Base-by-base conservation (phyloP, 371 early-diverging fungal genomes). In the Rhizopus sp. region DNA sequence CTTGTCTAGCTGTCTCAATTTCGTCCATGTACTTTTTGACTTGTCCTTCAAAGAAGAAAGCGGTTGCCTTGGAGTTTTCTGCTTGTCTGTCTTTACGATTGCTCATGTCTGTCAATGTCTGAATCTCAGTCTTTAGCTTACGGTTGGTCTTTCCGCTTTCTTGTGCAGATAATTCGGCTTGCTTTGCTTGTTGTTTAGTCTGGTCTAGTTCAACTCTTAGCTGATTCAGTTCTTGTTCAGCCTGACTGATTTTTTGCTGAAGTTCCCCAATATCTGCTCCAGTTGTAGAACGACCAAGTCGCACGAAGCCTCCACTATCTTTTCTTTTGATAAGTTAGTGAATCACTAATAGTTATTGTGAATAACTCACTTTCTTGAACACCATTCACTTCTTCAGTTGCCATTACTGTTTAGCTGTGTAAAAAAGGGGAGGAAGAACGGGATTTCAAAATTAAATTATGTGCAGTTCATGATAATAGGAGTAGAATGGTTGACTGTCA, bases 21-120 rank as follows among this genome's bases (percentile, higher is more conserved):
- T 79, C 80, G 39, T 79, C 80, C 60, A 64, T 74, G 44, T 76
- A 79, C 35, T 79, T 79, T 47, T 76, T 79, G 12, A 79, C 72
- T 54, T 79, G 80, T 4, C 80, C 75, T 49, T 79, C 77, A 56
- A 79, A 76, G 42, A 79, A 79, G 56, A 79, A 79, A 2, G 80
- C 74, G 0, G 77, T 79, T 13, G 80, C 80, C 45, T 79, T 79
- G 3, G 80, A 72, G 57, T 79, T 76, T 38, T 79, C 80, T 5
- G 76, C 77, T 33, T 79, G 80, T 44, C 80, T 63, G 56, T 79
- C 80, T 53, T 79, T 79, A 35, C 80, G 77, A 17, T 79, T 73
- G 53, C 70, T 69, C 80, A 79, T 76, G 45, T 79, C 80, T 8
- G 77, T 79, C 5, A 79, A 41, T 0, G 80, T 79, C 51, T 79